These are phyloP conservation scores for Leccinum aurantiacum DNA, from an alignment of 768 basidiomycete species.

Conservation along the genomic window DNA sequence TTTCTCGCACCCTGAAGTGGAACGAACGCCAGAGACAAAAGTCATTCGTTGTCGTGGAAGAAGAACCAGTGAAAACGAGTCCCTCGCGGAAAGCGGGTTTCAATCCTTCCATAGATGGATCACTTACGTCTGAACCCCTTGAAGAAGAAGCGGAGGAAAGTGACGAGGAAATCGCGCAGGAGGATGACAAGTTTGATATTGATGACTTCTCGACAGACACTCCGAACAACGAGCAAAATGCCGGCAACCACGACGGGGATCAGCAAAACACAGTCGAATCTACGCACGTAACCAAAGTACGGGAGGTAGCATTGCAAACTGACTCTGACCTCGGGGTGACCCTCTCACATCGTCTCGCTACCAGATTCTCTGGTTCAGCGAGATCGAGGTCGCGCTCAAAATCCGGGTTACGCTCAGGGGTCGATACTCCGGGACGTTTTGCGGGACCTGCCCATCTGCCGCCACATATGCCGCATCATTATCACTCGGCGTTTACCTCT, in stretches of 20 bases:
- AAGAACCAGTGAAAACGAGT: conserved; percentile 56
- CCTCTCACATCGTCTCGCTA: conserved; percentile 32
- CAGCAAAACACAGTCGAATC: conserved; percentile 17
- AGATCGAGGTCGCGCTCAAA: conserved; percentile 36
- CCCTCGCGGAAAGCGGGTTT: conserved; percentile 17
- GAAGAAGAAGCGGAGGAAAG: conserved; percentile 46
- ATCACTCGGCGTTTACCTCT: conserved; percentile 32
- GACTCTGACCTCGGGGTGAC: conserved; percentile 32
- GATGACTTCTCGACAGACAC: conserved; percentile 79
- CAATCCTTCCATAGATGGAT: conserved; percentile 6
- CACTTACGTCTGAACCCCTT: conserved; percentile 20
- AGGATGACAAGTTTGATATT: conserved; percentile 88
- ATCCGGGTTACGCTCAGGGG: conserved; percentile 51
- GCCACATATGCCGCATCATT: conserved; percentile 30
- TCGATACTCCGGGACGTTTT: conserved; percentile 64
- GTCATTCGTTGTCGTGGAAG: conserved; percentile 97
- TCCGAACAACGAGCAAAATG: conserved; percentile 14
- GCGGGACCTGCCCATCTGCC: conserved; percentile 52
- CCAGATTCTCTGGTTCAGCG: conserved; percentile 26
- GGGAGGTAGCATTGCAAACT: conserved; percentile 26
- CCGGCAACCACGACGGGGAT: conserved; percentile 6
- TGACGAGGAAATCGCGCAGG: conserved; percentile 47
- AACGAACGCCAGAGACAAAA: conserved; percentile 99
- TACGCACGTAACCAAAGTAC: conserved; percentile 30
- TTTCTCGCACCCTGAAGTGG: conserved; percentile 96